Conservation (phyloP, 2,329 filamentous ascomycete genomes). For the Gaeumannomyces sp. region DNA sequence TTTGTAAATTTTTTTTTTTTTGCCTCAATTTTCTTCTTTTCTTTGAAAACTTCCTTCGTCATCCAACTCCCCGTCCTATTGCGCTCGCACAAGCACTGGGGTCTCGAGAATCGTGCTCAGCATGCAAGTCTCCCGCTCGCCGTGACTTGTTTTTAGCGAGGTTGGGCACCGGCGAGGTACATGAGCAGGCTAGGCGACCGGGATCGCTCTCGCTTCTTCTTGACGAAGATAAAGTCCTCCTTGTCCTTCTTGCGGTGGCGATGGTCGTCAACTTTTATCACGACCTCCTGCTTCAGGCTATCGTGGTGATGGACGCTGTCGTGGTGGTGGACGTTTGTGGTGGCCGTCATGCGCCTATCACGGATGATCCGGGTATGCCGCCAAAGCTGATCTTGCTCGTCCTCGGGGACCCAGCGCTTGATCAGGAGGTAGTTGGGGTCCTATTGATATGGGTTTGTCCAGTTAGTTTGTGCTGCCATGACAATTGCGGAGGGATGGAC, state of each 20-base stretch:
- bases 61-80: background rate
- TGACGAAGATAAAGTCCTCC: slow-evolving; percentile 34
- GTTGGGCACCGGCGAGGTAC: slow-evolving; percentile 47
- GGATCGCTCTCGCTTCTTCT: slow-evolving; percentile 50
- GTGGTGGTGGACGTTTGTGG: slow-evolving; percentile 29
- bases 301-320: slow-evolving; percentile 19
- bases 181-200: slow-evolving; percentile 51
- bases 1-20: background rate
- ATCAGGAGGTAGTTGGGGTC: slow-evolving; percentile 57
- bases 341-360: slow-evolving; percentile 23
- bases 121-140: too few species aligned
- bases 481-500: too few species aligned
- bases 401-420: slow-evolving; percentile 62
- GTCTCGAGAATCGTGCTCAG: too few species aligned
- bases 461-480: background rate
- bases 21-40: background rate
- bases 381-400: slow-evolving; percentile 67
- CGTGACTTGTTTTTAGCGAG: background rate
- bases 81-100: too few species aligned
- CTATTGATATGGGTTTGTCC: slow-evolving; percentile 23
- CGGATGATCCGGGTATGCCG: slow-evolving; percentile 61
- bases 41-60: background rate
- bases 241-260: slow-evolving; percentile 23
- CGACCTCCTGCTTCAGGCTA: background rate
- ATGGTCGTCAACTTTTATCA: background rate